phyloP scores from a whole-genome alignment of 306 rosid genomes.

The Nissolia schottii region DNA sequence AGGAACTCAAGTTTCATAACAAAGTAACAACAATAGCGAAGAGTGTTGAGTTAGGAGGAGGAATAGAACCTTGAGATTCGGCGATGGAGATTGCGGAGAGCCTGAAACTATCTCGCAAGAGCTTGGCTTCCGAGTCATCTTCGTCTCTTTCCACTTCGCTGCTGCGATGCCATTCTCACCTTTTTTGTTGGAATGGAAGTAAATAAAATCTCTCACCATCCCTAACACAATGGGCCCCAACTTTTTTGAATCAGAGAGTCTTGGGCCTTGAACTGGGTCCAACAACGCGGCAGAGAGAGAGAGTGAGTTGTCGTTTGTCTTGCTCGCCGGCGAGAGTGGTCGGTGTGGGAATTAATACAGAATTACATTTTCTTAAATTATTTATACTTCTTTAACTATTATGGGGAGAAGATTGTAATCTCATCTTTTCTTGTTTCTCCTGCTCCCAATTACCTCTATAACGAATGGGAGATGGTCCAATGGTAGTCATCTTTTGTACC shows the following conservation, averaged over 20 bases:
- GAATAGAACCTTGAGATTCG: slow-evolving; percentile 58
- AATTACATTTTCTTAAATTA: too few species aligned
- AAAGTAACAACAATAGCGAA: not conserved
- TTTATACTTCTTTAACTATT: too few species aligned
- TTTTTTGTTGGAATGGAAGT: too few species aligned
- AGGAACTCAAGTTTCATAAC: slow-evolving; percentile 1
- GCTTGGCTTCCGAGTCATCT: slow-evolving; percentile 44
- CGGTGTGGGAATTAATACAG: too few species aligned
- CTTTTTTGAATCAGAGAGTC: too few species aligned
- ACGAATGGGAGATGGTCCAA: too few species aligned
- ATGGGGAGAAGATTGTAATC: too few species aligned
- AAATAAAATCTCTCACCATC: not conserved
- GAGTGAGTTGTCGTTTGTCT: too few species aligned
- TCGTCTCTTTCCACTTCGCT: slow-evolving; percentile 36
- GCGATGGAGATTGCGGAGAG: slow-evolving; percentile 68
- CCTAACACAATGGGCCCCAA: not conserved
- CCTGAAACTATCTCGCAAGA: slow-evolving; percentile 67
- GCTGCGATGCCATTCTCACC: slow-evolving; percentile 1
- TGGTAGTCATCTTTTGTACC: too few species aligned
- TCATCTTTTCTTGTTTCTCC: too few species aligned
- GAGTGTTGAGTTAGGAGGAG: not conserved
- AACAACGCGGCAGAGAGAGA: not conserved
- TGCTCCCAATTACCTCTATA: too few species aligned
- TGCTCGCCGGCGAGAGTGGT: too few species aligned
- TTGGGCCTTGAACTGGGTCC: not conserved